Conservation (phyloP, 768 basidiomycete species). For the Trametes elegans region DNA sequence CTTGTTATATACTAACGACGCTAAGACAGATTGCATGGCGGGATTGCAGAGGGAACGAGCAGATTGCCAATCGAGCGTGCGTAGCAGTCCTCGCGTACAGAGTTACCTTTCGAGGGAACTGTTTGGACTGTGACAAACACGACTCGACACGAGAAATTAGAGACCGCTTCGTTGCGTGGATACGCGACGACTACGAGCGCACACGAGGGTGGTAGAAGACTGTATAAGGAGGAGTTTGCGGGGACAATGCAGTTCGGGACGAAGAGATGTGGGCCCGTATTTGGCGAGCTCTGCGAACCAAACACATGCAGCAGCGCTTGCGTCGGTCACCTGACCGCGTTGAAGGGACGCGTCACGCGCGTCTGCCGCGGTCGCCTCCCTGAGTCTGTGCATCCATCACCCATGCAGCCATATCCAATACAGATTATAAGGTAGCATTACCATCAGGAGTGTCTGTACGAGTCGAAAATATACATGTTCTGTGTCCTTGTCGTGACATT, state of each 20-base stretch:
- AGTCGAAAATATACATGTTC: too few species aligned
- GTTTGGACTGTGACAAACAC: conserved; percentile 1
- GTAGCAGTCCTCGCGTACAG: background rate
- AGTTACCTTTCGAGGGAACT: conserved; percentile 9
- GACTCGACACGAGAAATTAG: background rate
- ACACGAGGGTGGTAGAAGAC: background rate
- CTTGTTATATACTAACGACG: conserved; percentile 1
- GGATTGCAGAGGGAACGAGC: conserved; percentile 3
- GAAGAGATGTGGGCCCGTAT: background rate
- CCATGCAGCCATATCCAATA: too few species aligned
- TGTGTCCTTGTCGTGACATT: too few species aligned
- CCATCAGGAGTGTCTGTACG: too few species aligned
- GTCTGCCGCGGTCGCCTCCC: too few species aligned
- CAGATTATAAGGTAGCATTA: too few species aligned
- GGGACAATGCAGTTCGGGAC: background rate
- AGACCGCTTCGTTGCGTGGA: background rate
- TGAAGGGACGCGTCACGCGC: too few species aligned
- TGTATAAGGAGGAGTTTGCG: background rate
- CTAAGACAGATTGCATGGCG: conserved; percentile 3
- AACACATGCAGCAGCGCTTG: background rate
- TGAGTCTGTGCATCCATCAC: too few species aligned
- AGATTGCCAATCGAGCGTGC: conserved; percentile 7
- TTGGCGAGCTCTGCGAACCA: background rate
- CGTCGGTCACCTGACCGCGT: too few species aligned
- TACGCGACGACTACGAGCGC: background rate